Conservation (phyloP, 257 asterid genomes). For the Penstemon newberryi region DNA sequence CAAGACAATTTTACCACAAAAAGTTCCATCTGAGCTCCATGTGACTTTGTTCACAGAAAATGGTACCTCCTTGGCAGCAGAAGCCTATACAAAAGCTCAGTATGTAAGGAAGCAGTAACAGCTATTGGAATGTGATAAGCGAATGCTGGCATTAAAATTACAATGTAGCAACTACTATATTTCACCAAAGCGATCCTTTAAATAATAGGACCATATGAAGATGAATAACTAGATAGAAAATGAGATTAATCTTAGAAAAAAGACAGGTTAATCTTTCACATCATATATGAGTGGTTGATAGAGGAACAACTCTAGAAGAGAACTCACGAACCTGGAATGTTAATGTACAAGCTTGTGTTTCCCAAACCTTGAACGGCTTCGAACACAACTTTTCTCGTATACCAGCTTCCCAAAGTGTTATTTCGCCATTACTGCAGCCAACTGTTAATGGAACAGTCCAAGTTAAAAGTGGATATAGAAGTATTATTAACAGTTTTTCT, state of each 20-base stretch:
- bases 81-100: slow-evolving; percentile 60
- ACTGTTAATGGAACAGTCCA: slow-evolving; percentile 46
- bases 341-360: slow-evolving; percentile 58
- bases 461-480: slow-evolving; percentile 8
- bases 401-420: slow-evolving; percentile 89
- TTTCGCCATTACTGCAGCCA: slow-evolving; percentile 85
- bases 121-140: neutral
- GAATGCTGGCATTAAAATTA: neutral
- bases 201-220: too few species aligned
- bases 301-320: slow-evolving; percentile 5
- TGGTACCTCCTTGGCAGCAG: slow-evolving; percentile 80
- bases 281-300: neutral
- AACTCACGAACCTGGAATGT: slow-evolving; percentile 64
- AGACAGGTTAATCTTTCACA: neutral
- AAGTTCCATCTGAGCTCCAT: slow-evolving; percentile 95
- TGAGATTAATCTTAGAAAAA: too few species aligned
- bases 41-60: slow-evolving; percentile 81
- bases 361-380: slow-evolving; percentile 88
- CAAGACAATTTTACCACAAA: slow-evolving; percentile 58
- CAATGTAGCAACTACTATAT: too few species aligned
- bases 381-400: slow-evolving; percentile 74
- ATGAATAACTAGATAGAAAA: too few species aligned
- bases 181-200: too few species aligned
- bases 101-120: slow-evolving; percentile 27
- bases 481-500: slow-evolving; percentile 10